Percentiles rank a stretch among this genome's conserved stretches.
Conservation (phyloP, 768 basidiomycete genomes). For the Asterophora lycoperdoides region DNA sequence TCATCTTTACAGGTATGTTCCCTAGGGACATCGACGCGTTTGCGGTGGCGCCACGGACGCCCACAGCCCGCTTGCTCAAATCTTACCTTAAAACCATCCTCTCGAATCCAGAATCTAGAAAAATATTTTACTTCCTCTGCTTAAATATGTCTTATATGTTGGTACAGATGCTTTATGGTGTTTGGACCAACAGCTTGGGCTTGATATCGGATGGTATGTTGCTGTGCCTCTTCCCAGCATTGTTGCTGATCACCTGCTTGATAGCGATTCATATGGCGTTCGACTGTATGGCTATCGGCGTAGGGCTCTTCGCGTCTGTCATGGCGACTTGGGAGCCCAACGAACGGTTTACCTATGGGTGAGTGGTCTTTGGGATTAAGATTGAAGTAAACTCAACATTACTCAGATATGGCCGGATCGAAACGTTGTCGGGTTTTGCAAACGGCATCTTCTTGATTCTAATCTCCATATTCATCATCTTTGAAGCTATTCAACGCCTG, state of each 20-base stretch:
- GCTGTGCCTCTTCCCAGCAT: neutral
- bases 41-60: conserved; percentile 42
- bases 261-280: conserved; percentile 99
- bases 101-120: conserved; percentile 85
- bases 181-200: conserved; percentile 96
- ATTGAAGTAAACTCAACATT: neutral
- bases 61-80: conserved; percentile 50
- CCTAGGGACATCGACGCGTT: conserved; percentile 42
- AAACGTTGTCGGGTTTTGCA: conserved; percentile 96
- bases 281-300: conserved; percentile 95
- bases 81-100: conserved; percentile 88
- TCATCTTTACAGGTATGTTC: conserved; percentile 41
- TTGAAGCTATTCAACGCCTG: conserved; percentile 96
- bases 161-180: conserved; percentile 94
- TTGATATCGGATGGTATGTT: conserved; percentile 88
- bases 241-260: conserved; percentile 5
- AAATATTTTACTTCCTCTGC: conserved; percentile 95
- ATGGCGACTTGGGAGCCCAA: conserved; percentile 99
- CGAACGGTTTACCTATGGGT: conserved; percentile 94
- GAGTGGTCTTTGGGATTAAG: conserved; percentile 16
- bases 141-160: conserved; percentile 95
- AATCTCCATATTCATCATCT: conserved; percentile 97
- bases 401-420: conserved; percentile 85
- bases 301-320: conserved; percentile 92
- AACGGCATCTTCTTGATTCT: conserved; percentile 93